Percentiles rank a stretch among this genome's conserved stretches.
These are phyloP conservation scores for Rhododendron ferrugineum DNA, from an alignment of 148 eudicot genomes.

Conservation along the genomic window DNA sequence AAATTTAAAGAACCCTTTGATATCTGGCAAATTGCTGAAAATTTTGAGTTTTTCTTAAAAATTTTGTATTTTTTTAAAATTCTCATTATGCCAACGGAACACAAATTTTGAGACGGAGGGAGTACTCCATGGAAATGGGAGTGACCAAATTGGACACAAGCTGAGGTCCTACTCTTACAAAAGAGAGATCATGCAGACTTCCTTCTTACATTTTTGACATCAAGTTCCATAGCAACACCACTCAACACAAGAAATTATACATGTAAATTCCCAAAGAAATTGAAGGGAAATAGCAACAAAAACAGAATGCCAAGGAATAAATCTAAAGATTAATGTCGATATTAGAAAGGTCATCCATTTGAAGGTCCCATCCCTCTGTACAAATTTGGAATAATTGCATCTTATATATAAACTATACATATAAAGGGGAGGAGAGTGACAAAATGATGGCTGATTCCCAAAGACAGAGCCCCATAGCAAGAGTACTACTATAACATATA, in stretches of 20 bases:
- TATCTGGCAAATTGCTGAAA: too few species aligned
- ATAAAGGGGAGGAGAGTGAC: slow-evolving; percentile 25
- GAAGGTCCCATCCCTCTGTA: slow-evolving; percentile 2
- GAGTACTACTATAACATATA: slow-evolving; percentile 15
- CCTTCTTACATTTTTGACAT: background rate
- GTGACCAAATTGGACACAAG: background rate
- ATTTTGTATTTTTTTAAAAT: too few species aligned
- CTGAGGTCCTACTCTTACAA: background rate
- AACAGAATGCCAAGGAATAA: background rate
- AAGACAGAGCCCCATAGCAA: slow-evolving; percentile 12
- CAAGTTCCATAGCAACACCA: background rate
- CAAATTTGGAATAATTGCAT: background rate
- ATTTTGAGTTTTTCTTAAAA: too few species aligned
- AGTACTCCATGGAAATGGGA: background rate
- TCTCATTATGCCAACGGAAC: too few species aligned
- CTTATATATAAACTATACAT: background rate
- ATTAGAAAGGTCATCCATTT: background rate
- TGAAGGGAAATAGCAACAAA: background rate
- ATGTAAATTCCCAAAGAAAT: background rate
- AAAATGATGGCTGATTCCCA: slow-evolving; percentile 23
- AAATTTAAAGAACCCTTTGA: too few species aligned
- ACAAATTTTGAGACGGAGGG: background rate
- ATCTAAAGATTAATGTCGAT: background rate
- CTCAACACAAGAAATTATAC: background rate
- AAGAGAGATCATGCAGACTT: background rate